Conservation (phyloP, 257 asterid genomes). For the Salvia splendens region DNA sequence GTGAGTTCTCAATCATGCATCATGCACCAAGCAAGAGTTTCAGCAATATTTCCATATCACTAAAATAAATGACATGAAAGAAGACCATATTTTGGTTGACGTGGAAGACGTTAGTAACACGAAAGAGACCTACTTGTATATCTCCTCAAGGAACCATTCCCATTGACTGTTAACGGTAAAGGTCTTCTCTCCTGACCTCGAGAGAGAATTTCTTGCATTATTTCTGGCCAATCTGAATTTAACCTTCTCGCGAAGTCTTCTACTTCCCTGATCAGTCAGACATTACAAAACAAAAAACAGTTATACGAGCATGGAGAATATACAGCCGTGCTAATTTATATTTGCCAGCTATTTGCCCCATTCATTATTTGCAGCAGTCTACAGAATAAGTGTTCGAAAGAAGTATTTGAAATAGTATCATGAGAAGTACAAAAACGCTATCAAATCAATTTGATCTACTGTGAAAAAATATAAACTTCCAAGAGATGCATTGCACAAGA, state of each 20-base stretch:
- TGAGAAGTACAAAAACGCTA: neutral
- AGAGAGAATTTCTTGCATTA: constrained; percentile 82
- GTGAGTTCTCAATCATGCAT: constrained; percentile 2
- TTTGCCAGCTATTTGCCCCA: neutral
- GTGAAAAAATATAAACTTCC: neutral
- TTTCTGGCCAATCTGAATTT: constrained; percentile 93
- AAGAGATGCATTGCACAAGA: neutral
- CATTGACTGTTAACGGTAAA: constrained; percentile 52
- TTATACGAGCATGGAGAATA: neutral
- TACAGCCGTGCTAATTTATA: neutral
- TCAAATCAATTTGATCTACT: neutral
- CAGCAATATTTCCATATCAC: neutral
- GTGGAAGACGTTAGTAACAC: too few species aligned
- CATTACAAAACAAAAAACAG: neutral
- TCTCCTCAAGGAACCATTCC: constrained; percentile 71
- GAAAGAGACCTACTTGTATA: constrained; percentile 49
- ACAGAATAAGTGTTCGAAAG: neutral
- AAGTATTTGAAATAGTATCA: neutral
- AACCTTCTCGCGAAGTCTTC: constrained; percentile 95
- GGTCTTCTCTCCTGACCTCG: constrained; percentile 75
- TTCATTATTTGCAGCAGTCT: neutral
- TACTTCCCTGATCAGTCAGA: constrained; percentile 75
- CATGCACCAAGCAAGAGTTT: neutral
- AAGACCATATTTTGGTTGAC: too few species aligned
- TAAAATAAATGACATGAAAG: constrained; percentile 4